Evolutionary conservation across 768 basidiomycete genomes (phyloP), one percentile per base, ranked within the genome.

Genomic region (Calocybe cyanea): DNA sequence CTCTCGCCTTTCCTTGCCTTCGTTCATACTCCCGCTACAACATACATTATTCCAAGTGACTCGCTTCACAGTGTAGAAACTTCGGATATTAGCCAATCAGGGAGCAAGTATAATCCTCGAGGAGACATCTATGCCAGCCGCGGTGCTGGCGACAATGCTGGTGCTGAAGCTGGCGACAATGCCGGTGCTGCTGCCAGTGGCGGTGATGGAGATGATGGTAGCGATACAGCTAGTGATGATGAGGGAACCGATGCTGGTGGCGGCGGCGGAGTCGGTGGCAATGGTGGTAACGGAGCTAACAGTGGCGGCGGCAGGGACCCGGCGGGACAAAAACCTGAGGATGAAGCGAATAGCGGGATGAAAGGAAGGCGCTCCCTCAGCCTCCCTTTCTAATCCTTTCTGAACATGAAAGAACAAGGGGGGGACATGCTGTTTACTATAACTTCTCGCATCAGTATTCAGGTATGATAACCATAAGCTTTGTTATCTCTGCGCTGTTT

Each of bases 401-500:
- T 43, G 11, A 14, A 28, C 25, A 11, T 6, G 19, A 34, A 23
- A 20, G 5, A 35, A 10, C 11, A 35, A 20, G n/a, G 18, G 13
- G 18, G 42, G 34, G 8, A 10, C 19, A 31, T 19, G 4, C 15
- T 18, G 10, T 43, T 43, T 19, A 23, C 19, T 8, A 43, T 35
- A 20, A n/a, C 32, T 13, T 33, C 42, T 20, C 8, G 32, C 7
- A 11, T 43, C n/a, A n/a, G n/a, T n/a, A n/a, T n/a, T n/a, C n/a
- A n/a, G n/a, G n/a, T n/a, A n/a, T n/a, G 42, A 43, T 43, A 35
- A 34, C 32, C 33, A 34, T 13, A 32, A 34, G 20, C n/a, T 6
- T 34, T 14, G 18, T 15, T 21, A 20, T 19, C n/a, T n/a, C n/a
- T n/a, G n/a, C n/a, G 5, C 11, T 28, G 11, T 11, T 28, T 6